Evolutionary conservation across 192 early-diverging fungal genomes (phyloP).

Genomic region (Rhizoclosmatium globosum): DNA sequence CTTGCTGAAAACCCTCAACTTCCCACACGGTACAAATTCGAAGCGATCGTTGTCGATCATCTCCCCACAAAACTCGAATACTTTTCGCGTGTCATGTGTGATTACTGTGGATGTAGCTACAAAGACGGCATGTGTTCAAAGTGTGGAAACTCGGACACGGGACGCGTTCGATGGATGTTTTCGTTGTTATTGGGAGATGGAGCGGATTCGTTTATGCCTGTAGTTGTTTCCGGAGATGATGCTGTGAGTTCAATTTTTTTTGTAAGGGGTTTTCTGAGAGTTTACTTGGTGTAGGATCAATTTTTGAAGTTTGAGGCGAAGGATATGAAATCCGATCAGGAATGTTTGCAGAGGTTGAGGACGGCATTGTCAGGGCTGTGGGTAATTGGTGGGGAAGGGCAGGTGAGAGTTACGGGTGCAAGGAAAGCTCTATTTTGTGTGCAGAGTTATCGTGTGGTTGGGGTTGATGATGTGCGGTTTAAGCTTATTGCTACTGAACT

Average conservation of each 20-base stretch:
- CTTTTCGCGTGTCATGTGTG: background rate
- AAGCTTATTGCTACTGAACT: slow-evolving; percentile 6
- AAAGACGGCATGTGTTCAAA: background rate
- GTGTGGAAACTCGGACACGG: slow-evolving; percentile 2
- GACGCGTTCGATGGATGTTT: background rate
- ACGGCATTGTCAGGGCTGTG: background rate
- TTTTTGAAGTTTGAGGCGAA: background rate
- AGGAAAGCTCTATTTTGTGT: background rate
- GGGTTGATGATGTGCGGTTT: background rate
- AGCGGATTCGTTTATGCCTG: background rate
- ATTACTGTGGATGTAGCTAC: slow-evolving; percentile 1
- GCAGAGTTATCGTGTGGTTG: background rate
- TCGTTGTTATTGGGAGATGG: background rate
- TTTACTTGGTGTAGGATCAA: background rate
- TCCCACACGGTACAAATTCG: slow-evolving; percentile 1
- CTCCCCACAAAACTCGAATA: background rate
- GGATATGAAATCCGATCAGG: background rate
- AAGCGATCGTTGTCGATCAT: background rate
- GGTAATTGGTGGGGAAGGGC: background rate
- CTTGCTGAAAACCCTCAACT: background rate
- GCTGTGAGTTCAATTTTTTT: too few species aligned
- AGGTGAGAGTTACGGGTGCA: background rate
- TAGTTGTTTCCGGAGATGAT: background rate
- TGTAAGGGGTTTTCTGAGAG: background rate
- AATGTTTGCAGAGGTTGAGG: background rate